Evolutionary conservation across 306 rosid species (phyloP), one percentile per base, ranked within the genome.

Genomic region (Gastrolobium villosum): DNA sequence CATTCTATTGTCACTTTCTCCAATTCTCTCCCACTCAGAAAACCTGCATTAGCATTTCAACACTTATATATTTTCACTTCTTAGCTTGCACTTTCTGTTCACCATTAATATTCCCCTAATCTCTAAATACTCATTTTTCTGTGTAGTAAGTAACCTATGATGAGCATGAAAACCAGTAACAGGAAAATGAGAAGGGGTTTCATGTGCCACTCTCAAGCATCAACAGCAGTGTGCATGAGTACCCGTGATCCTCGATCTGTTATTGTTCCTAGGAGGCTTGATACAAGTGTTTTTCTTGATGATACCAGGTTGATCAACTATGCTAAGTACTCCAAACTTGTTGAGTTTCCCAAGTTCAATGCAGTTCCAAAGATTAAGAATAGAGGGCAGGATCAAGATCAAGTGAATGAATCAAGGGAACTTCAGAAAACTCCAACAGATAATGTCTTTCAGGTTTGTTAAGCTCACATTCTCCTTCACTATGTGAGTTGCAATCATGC

Each of bases 141-240:
- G 49, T 64, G 40, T 45, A 44, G 40, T 48, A 20, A 40, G 37
- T 74, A 61, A 10, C 4, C 40, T 68, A 40, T 37, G 34, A 83
- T 77, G 84, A 83, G 60, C 62, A 56, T 60, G 82, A 81, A 73
- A 46, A 65, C 64, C 80, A 55, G 13, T 31, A 67, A 44, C 43
- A 35, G 59, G 85, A 86, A 59, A 41, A 81, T 80, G 76, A 66
- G 76, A 37, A 78, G 69, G 65, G 92, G 88, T 2, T 90, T 90
- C 83, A 88, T 81, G 90, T 90, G 95, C 82, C 92, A 85, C 4
- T 86, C 95, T 70, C 86, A 77, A 37, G 88, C 86, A 2, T 79
- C 95, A 45, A 90, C 92, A 3, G 89, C 92, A 0, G 89, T 88
- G n/a, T 88, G 95, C 81, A 74, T 86, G 83, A 67, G 82, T 36